Evolutionary conservation across 2,329 filamentous ascomycete species (phyloP), one percentile per base, ranked within the genome.

Genomic region (Madurella mycetomatis): DNA sequence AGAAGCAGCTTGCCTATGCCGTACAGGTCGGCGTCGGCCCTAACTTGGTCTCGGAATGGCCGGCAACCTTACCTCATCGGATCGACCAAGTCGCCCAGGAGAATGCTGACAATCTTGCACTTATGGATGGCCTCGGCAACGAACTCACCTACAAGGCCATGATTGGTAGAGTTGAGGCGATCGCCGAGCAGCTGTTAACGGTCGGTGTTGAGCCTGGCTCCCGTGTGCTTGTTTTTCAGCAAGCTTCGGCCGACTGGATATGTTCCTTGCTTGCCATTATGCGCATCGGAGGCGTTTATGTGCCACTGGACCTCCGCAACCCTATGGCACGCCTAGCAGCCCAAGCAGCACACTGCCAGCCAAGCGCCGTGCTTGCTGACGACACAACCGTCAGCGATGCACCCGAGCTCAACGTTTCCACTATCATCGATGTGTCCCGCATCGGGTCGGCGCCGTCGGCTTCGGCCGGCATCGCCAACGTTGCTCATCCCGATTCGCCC

Each of bases 251-350:
- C 0, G 69, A 76, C 40, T 72, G 63, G 63, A 60, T 73, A 5
- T 64, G 53, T 40, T 71, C 69, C 0, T 56, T 78, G 42, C 65
- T 78, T 2, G 76, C 72, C 8, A 72, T 77, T 40, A 57, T 69
- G 50, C 63, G 67, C 0, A 48, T 72, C 12, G 75, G 74, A 1
- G 67, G 63, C 8, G 60, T 69, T 1, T 73, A 73, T 37, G 64
- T 76, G 4, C 73, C 73, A 2, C 62, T 80, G 0, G 78, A 80
- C 50, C 44, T 64, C 0, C 25, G 25, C 25, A 25, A 25, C 25
- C 25, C 25, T 7, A 25, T 25, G 25, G 25, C 25, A 25, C 25
- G 25, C 25, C 25, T 25, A 25, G 25, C 25, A 7, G 25, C 25
- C 25, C 25, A 25, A 25, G 25, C 25, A 25, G 25, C 25, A 25